A percentile compares a stretch with the other conserved stretches of the same genome.
These are phyloP conservation scores for Citrus hindsii DNA, from an alignment of 345 rosid genomes.

Conservation along the genomic window DNA sequence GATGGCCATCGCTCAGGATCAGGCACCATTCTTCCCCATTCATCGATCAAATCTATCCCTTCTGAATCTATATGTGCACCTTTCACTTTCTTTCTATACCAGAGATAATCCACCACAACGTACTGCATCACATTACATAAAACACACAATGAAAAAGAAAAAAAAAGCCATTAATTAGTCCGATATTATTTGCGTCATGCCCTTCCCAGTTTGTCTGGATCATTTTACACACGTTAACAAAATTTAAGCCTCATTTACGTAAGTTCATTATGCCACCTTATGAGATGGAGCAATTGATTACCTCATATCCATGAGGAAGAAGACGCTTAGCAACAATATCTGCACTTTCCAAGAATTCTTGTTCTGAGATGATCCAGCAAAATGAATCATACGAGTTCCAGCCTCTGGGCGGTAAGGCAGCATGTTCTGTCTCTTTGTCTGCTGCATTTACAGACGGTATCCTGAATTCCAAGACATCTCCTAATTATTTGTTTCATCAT, in stretches of 20 bases:
- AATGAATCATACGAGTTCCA: slow-evolving; percentile 94
- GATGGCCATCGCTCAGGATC: slow-evolving; percentile 92
- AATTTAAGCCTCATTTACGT: background rate
- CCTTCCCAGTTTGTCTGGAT: too few species aligned
- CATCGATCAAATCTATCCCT: slow-evolving; percentile 85
- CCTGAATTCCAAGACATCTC: slow-evolving; percentile 20
- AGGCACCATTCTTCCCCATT: slow-evolving; percentile 87
- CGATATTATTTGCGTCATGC: too few species aligned
- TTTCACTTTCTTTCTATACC: slow-evolving; percentile 72
- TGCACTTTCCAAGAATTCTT: slow-evolving; percentile 70
- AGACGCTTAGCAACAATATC: slow-evolving; percentile 55
- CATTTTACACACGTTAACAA: too few species aligned
- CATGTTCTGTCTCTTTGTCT: slow-evolving; percentile 25
- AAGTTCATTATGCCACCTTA: background rate
- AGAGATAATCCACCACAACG: slow-evolving; percentile 89
- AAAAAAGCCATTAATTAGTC: too few species aligned
- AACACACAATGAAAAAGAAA: background rate
- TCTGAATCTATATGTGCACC: slow-evolving; percentile 64
- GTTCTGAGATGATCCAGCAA: slow-evolving; percentile 76
- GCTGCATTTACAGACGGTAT: slow-evolving; percentile 13
- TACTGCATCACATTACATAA: slow-evolving; percentile 37
- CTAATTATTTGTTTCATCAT: background rate
- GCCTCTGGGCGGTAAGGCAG: slow-evolving; percentile 83
- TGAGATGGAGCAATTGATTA: slow-evolving; percentile 9
- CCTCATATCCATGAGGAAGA: slow-evolving; percentile 71